phyloP scores from a whole-genome alignment of 495 filamentous ascomycete genomes.

The Aspergillus hancockii region DNA sequence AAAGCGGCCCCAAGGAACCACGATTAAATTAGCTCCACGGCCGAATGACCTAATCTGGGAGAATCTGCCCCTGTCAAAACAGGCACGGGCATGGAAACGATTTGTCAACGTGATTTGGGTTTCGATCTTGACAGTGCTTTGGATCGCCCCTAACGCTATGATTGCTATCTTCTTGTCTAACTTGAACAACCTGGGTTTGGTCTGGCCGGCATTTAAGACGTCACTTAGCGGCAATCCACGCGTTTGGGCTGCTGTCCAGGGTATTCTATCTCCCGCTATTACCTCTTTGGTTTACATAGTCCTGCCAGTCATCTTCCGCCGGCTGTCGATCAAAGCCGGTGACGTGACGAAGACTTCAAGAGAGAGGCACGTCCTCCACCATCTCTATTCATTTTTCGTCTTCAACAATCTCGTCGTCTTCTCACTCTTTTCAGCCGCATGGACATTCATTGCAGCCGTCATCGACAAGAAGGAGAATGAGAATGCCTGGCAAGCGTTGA shows the following conservation, averaged over 20 bases:
- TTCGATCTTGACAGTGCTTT: constrained; percentile 75
- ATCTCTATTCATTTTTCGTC: constrained; percentile 94
- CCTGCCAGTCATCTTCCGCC: constrained; percentile 89
- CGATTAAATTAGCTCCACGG: constrained; percentile 74
- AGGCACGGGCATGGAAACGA: constrained; percentile 66
- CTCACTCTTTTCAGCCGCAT: constrained; percentile 81
- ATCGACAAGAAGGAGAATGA: constrained; percentile 53
- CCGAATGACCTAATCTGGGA: constrained; percentile 97
- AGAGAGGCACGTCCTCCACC: constrained; percentile 88
- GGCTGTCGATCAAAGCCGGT: constrained; percentile 73
- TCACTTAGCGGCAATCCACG: constrained; percentile 60
- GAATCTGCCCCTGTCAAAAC: constrained; percentile 72
- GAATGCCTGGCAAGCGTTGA: constrained; percentile 67
- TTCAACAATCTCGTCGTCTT: constrained; percentile 97
- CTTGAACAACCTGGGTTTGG: constrained; percentile 70
- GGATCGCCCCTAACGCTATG: constrained; percentile 91
- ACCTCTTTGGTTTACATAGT: constrained; percentile 87
- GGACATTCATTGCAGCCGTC: constrained; percentile 67
- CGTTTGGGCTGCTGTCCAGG: constrained; percentile 86
- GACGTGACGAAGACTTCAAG: constrained; percentile 89
- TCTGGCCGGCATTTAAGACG: constrained; percentile 76
- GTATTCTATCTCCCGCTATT: constrained; percentile 88
- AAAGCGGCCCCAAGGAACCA: constrained; percentile 80
- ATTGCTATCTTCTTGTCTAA: constrained; percentile 93
- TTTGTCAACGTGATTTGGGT: constrained; percentile 85